These are phyloP conservation scores for Fusarium sp. DNA, from an alignment of 2,329 filamentous ascomycete genomes.

Conservation along the genomic window DNA sequence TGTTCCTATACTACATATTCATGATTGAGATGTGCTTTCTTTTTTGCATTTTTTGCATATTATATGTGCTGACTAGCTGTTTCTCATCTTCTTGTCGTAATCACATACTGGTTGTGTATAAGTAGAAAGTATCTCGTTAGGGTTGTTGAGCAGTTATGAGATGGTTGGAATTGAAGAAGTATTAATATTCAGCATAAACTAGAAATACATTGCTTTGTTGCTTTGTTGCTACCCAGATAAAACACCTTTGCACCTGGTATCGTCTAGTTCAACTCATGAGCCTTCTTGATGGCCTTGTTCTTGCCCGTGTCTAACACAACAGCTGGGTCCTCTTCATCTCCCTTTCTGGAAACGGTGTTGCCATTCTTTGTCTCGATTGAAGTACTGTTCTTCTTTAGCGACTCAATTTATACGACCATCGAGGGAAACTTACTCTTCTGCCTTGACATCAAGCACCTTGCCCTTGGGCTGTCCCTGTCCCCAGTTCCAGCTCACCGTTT, in stretches of 20 bases:
- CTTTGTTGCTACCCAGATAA: background rate
- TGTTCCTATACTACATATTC: slow-evolving; percentile 32
- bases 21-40: slow-evolving; percentile 39
- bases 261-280: slow-evolving; percentile 57
- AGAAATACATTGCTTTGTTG: background rate
- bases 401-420: background rate
- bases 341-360: slow-evolving; percentile 59
- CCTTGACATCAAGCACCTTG: slow-evolving; percentile 62
- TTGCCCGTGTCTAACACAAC: slow-evolving; percentile 61
- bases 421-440: slow-evolving; percentile 54
- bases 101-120: too few species aligned
- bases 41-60: slow-evolving; percentile 10
- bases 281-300: slow-evolving; percentile 60
- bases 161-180: background rate
- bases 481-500: slow-evolving; percentile 65
- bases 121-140: too few species aligned
- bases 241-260: background rate
- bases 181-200: background rate
- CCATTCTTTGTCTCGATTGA: slow-evolving; percentile 59
- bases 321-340: slow-evolving; percentile 59
- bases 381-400: slow-evolving; percentile 15
- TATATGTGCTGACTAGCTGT: too few species aligned
- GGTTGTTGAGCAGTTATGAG: too few species aligned
- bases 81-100: background rate
- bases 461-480: slow-evolving; percentile 60